A percentile compares a stretch with the other conserved stretches of the same genome.
These are phyloP conservation scores for Aschersonia sp. DNA, from an alignment of 2,329 filamentous ascomycete species.

Conservation along the genomic window DNA sequence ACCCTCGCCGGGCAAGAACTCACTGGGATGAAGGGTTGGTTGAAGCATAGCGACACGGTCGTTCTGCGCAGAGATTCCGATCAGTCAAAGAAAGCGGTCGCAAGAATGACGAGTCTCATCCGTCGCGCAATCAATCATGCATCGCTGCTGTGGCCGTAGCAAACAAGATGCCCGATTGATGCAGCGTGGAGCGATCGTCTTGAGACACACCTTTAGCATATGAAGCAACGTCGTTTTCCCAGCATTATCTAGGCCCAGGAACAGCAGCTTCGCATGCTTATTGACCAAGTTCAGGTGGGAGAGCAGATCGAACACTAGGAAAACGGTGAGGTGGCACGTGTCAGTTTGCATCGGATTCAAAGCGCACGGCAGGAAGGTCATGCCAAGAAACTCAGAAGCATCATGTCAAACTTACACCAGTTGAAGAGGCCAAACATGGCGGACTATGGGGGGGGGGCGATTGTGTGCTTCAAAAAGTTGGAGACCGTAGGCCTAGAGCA, in stretches of 20 bases:
- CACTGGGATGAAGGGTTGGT: constrained; percentile 84
- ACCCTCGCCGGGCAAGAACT: constrained; percentile 17
- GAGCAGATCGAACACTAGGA: constrained; percentile 69
- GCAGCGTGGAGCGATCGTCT: neutral
- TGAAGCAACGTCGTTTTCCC: constrained; percentile 89
- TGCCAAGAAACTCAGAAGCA: constrained; percentile 4
- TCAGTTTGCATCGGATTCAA: constrained; percentile 11
- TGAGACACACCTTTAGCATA: constrained; percentile 69
- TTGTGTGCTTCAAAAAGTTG: neutral
- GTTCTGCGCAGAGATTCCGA: constrained; percentile 39
- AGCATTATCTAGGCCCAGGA: constrained; percentile 86
- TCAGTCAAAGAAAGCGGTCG: constrained; percentile 8
- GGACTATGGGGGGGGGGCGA: neutral
- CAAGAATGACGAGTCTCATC: too few species aligned
- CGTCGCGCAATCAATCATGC: too few species aligned
- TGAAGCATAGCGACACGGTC: constrained; percentile 84
- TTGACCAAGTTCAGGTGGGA: constrained; percentile 79
- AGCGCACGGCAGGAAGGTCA: neutral
- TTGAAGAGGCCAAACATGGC: constrained; percentile 89
- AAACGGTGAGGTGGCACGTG: constrained; percentile 11
- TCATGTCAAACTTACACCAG: constrained; percentile 59
- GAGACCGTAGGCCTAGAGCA: neutral
- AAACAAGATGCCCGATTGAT: too few species aligned
- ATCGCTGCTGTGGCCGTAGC: too few species aligned
- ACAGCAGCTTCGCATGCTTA: constrained; percentile 92